Evolutionary conservation across 192 early-diverging fungal genomes (phyloP).

Genomic region (Blastocladiella britannica): DNA sequence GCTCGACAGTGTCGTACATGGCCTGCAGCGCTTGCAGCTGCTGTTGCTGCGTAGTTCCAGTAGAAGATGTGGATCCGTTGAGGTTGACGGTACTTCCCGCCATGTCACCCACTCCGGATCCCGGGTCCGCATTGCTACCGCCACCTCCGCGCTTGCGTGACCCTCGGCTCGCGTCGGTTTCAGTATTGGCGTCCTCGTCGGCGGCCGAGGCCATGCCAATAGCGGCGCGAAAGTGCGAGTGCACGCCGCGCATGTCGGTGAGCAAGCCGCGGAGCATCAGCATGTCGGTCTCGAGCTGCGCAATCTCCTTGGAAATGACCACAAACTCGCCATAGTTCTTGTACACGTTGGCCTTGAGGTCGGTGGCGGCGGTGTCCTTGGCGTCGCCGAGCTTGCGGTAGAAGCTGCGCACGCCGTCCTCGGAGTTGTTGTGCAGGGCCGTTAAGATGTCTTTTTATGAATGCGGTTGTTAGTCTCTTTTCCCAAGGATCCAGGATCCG

Average conservation of each 20-base stretch:
- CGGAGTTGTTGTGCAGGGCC: not conserved
- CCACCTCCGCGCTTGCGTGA: no score
- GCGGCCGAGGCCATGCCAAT: not conserved
- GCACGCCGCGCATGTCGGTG: slow-evolving; percentile 26
- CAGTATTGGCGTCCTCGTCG: no score
- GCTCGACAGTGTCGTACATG: slow-evolving; percentile 20
- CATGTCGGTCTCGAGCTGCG: slow-evolving; percentile 58
- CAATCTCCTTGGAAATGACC: slow-evolving; percentile 65
- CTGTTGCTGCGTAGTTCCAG: not conserved
- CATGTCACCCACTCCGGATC: not conserved
- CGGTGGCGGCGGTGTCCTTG: slow-evolving; percentile 38
- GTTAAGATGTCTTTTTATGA: no score
- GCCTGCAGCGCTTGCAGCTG: slow-evolving; percentile 8
- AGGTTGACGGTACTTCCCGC: not conserved
- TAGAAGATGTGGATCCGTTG: not conserved
- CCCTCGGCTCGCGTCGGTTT: no score
- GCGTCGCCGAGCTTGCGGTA: slow-evolving; percentile 27
- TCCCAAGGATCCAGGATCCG: no score
- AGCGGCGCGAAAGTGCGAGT: not conserved
- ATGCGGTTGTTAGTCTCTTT: no score
- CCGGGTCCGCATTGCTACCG: no score
- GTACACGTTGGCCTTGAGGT: slow-evolving; percentile 64
- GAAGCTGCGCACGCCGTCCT: not conserved
- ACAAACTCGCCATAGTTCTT: slow-evolving; percentile 71
- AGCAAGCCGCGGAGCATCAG: slow-evolving; percentile 41